phyloP scores from a whole-genome alignment of 2,329 filamentous ascomycete genomes.

The Alternaria sp. region DNA sequence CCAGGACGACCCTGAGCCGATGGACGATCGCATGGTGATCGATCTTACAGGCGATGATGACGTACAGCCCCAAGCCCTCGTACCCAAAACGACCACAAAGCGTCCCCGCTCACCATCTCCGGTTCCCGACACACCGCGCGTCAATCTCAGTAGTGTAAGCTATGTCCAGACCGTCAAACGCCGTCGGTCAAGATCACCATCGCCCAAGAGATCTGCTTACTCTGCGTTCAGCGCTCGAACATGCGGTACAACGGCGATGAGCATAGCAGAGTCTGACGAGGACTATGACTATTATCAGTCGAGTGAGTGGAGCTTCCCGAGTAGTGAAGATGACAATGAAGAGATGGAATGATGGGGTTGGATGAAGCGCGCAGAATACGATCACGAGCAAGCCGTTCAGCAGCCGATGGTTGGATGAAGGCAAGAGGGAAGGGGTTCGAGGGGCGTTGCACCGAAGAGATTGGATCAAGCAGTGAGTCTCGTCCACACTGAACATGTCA shows the following conservation, averaged over 20 bases:
- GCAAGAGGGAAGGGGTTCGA: neutral
- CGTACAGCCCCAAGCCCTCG: neutral
- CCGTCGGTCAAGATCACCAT: constrained; percentile 2
- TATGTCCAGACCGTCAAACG: constrained; percentile 2
- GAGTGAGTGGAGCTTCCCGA: constrained; percentile 14
- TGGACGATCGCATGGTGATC: neutral
- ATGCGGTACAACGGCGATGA: neutral
- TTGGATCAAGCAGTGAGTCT: neutral
- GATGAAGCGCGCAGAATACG: neutral
- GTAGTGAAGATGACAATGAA: neutral
- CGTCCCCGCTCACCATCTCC: constrained; percentile 1
- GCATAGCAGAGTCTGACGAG: neutral
- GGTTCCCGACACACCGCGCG: neutral
- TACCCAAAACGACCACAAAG: neutral
- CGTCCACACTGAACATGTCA: no score
- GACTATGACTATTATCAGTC: constrained; percentile 11
- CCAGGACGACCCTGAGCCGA: neutral
- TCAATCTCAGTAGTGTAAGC: neutral
- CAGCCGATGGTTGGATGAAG: neutral
- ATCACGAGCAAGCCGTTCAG: neutral
- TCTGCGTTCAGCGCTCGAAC: neutral
- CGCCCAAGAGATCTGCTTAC: neutral
- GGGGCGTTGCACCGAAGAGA: neutral
- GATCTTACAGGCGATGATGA: constrained; percentile 1
- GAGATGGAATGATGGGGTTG: neutral